Percentiles rank a stretch among this genome's conserved stretches.
Evolutionary conservation across 1,139 yeast genomes (phyloP).

Genomic region (Tardiomyces depauwii): DNA sequence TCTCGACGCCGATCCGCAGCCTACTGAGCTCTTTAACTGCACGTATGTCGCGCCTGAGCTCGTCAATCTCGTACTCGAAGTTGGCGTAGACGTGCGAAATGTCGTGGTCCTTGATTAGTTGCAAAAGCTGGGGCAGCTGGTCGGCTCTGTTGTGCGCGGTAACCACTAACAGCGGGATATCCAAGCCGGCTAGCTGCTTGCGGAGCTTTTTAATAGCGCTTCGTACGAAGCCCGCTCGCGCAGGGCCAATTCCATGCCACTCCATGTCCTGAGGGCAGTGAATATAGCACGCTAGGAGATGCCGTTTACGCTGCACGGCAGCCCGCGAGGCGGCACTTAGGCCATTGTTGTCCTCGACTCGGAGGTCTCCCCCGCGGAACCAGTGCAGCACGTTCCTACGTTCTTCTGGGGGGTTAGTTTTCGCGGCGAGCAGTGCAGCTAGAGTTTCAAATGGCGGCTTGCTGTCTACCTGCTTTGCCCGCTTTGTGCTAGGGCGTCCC

Average conservation of each 20-base stretch:
- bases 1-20: conserved; percentile 18
- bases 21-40: conserved; percentile 16
- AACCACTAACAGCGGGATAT: conserved; percentile 34
- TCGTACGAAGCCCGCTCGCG: conserved; percentile 31
- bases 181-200: conserved; percentile 21
- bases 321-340: conserved; percentile 27
- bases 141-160: conserved; percentile 24
- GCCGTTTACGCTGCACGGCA: conserved; percentile 20
- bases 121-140: conserved; percentile 8
- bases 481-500: conserved; percentile 6
- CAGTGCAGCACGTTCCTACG: conserved; percentile 29
- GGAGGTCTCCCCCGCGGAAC: conserved; percentile 32
- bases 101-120: conserved; percentile 16
- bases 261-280: conserved; percentile 31
- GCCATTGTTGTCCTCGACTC: conserved; percentile 33
- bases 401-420: background rate
- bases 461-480: conserved; percentile 9
- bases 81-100: conserved; percentile 32
- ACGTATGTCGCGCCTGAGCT: conserved; percentile 29
- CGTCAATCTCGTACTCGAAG: conserved; percentile 43
- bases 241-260: conserved; percentile 34
- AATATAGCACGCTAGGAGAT: conserved; percentile 31
- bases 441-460: conserved; percentile 7
- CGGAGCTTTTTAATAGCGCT: conserved; percentile 27
- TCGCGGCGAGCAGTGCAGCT: background rate